These are phyloP conservation scores for Hygrophorus russula DNA, from an alignment of 768 basidiomycete genomes.

Conservation along the genomic window DNA sequence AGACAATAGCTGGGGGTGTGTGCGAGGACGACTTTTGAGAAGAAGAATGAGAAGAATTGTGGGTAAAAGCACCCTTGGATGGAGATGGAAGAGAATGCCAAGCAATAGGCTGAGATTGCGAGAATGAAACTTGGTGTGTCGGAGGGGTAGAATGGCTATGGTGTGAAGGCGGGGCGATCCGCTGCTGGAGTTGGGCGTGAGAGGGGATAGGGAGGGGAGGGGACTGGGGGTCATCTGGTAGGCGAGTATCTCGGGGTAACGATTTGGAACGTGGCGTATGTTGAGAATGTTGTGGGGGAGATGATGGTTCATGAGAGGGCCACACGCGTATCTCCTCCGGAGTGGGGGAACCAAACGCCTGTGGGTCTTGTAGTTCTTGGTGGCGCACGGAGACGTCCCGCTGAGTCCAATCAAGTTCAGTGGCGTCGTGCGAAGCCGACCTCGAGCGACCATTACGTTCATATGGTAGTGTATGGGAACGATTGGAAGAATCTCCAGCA, in stretches of 20 bases:
- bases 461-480: conserved; percentile 20
- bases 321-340: conserved; percentile 58
- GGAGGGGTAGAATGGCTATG: conserved; percentile 20
- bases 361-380: conserved; percentile 13
- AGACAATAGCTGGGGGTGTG: conserved; percentile 41
- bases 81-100: conserved; percentile 22
- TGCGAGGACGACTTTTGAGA: conserved; percentile 17
- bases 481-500: conserved; percentile 14
- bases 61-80: conserved; percentile 18
- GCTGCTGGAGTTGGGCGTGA: conserved; percentile 14
- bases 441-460: conserved; percentile 24
- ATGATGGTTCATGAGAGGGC: conserved; percentile 27
- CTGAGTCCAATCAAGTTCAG: conserved; percentile 17
- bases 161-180: conserved; percentile 15
- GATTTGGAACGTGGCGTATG: conserved; percentile 33
- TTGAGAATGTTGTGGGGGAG: conserved; percentile 20
- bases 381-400: conserved; percentile 17
- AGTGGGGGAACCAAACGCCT: conserved; percentile 15
- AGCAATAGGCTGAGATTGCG: conserved; percentile 28
- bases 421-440: conserved; percentile 24
- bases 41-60: conserved; percentile 24
- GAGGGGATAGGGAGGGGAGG: conserved; percentile 15
- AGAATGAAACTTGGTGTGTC: conserved; percentile 13
- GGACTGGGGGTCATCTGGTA: conserved; percentile 13
- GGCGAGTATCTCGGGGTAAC: conserved; percentile 28